phyloP scores from a whole-genome alignment of 2,329 filamentous ascomycete genomes.

The Sclerotinia sclerotiorum region DNA sequence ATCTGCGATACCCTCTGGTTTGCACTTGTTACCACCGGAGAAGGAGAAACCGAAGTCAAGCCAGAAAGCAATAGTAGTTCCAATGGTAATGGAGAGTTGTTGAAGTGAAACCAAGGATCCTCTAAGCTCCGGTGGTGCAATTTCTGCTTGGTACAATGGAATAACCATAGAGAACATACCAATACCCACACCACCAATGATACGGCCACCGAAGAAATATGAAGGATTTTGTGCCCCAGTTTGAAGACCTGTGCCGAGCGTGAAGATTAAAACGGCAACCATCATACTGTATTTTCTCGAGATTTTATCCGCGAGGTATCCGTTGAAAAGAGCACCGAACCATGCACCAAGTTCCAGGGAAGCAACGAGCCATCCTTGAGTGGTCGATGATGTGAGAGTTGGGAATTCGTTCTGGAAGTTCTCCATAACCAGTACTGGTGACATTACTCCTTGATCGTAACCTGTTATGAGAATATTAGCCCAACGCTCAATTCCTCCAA shows the following conservation, averaged over 20 bases:
- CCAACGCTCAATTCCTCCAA: background rate
- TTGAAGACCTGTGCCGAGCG: constrained; percentile 51
- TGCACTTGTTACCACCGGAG: constrained; percentile 44
- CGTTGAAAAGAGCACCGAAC: constrained; percentile 33
- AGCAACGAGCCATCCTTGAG: constrained; percentile 41
- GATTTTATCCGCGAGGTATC: constrained; percentile 49
- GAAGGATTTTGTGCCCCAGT: constrained; percentile 46
- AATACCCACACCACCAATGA: constrained; percentile 52
- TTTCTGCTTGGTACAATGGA: constrained; percentile 62
- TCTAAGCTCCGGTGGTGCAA: constrained; percentile 55
- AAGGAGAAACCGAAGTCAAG: constrained; percentile 59
- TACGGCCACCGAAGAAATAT: constrained; percentile 54
- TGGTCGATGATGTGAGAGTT: constrained; percentile 37
- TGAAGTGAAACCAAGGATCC: constrained; percentile 62
- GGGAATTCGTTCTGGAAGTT: constrained; percentile 43
- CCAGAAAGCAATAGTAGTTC: constrained; percentile 51
- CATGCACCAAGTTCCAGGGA: constrained; percentile 43
- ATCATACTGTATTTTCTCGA: constrained; percentile 54
- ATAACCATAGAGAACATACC: constrained; percentile 51
- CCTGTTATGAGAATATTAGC: constrained; percentile 7
- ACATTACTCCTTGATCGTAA: constrained; percentile 43
- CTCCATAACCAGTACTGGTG: constrained; percentile 42
- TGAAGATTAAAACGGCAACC: constrained; percentile 51
- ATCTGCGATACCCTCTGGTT: constrained; percentile 14
- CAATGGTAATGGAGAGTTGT: constrained; percentile 57